Base-by-base conservation (phyloP, 192 early-diverging fungal genomes). In the Backusella tuberculispora region DNA sequence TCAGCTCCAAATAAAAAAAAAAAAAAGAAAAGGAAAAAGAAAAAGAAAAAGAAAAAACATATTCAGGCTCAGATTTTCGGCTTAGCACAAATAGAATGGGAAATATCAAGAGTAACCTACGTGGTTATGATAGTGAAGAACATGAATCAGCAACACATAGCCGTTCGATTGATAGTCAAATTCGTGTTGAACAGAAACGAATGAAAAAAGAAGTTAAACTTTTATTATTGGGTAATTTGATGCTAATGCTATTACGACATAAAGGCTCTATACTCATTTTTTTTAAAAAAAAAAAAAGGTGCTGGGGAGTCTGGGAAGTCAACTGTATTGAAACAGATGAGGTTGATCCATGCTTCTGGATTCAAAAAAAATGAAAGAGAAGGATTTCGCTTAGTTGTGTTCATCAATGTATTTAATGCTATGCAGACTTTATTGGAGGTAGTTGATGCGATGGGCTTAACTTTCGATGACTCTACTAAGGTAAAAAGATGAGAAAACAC, bases 401-500 rank as follows among this genome's bases (percentile, higher is more conserved):
- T 85, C 65, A 63, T 74, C 24, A 88, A 86, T 69, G 70, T 88
- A 45, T 75, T 81, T 15, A 45, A 29, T 4, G 67, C 86, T 21
- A 81, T 88, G 81, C 82, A 83, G 48, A 67, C 78, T 10, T 80
- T 86, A 19, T 69, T 86, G 6, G 69, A 71, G 44, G 82, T 77
- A 12, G 83, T 81, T 77, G 82, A 86, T 34, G 10, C 19, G 19
- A 6, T 67, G 10, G 41, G 41, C 8, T 43, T 67, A 21, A 38
- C 66, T 67, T 67, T 67, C 12, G 8, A 67, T 0, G n/a, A 67
- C 9, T 6, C 17, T 10, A 26, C 26, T 24, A 10, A 60, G 87
- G 37, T 95, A 91, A 84, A 86, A 91, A 64, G 78, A 85, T 8
- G 92, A 92, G n/a, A 85, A 84, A 71, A 82, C 5, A 26, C 21